Percentiles rank a stretch among this genome's conserved stretches.
Conservation (phyloP, 768 basidiomycete species). For the Pleurotus tuoliensis region DNA sequence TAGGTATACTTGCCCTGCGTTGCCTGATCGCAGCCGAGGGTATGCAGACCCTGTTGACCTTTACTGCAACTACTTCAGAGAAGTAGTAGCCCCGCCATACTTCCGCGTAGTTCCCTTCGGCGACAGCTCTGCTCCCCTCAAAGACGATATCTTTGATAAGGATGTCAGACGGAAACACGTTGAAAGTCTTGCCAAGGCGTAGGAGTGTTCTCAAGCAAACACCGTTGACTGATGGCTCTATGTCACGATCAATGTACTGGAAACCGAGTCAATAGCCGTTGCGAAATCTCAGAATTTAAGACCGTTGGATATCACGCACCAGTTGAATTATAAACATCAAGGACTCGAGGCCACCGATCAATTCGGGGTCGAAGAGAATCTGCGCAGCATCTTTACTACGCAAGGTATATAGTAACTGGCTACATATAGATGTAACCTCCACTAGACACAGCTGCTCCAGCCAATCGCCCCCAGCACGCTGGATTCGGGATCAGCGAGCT, state of each 20-base stretch:
- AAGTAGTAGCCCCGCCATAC: slow-evolving; percentile 3
- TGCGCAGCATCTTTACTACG: slow-evolving; percentile 4
- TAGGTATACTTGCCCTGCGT: slow-evolving; percentile 2
- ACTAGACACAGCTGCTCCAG: background rate
- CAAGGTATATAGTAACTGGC: slow-evolving; percentile 5
- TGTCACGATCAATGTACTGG: slow-evolving; percentile 4
- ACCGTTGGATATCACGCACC: background rate
- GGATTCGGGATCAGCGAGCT: background rate
- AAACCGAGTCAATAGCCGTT: background rate
- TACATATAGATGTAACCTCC: slow-evolving; percentile 5
- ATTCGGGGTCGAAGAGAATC: slow-evolving; percentile 1
- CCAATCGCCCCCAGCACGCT: slow-evolving; percentile 5
- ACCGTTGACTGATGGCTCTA: slow-evolving; percentile 1
- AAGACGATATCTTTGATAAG: background rate
- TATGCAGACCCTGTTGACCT: background rate
- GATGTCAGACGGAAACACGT: background rate
- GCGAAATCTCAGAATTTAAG: background rate
- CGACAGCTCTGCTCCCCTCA: background rate
- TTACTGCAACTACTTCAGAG: background rate
- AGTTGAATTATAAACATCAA: slow-evolving; percentile 1
- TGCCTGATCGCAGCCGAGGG: background rate
- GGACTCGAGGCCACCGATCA: slow-evolving; percentile 4
- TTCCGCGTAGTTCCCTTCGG: background rate
- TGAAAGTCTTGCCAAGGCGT: slow-evolving; percentile 1
- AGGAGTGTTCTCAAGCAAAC: background rate